phyloP scores from a whole-genome alignment of 1,284 basidiomycete species.

The Cryptococcus amylolentus region DNA sequence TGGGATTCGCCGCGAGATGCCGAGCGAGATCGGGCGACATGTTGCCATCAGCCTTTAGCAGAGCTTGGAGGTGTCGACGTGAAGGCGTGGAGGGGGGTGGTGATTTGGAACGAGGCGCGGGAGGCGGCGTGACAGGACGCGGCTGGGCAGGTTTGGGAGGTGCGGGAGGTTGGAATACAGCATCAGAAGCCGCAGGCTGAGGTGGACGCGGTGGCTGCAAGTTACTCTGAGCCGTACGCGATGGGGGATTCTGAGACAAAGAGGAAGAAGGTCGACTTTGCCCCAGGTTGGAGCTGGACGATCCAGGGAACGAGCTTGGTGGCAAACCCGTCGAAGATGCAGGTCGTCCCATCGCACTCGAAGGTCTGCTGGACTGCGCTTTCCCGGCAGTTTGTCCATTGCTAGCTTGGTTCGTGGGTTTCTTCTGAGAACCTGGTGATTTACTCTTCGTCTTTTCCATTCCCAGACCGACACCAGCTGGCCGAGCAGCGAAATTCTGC shows the following conservation, averaged over 20 bases:
- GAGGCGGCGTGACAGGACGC: constrained; percentile 30
- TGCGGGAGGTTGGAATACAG: neutral
- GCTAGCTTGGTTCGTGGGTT: neutral
- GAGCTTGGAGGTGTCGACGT: constrained; percentile 31
- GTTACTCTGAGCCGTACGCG: neutral
- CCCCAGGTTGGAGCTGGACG: constrained; percentile 5
- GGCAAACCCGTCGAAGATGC: constrained; percentile 13
- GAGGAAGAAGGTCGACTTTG: constrained; percentile 3
- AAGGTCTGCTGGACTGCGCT: too few species aligned
- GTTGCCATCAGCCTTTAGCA: constrained; percentile 38
- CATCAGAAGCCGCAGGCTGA: neutral
- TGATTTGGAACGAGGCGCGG: constrained; percentile 26
- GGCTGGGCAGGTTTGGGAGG: neutral
- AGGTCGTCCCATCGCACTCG: constrained; percentile 1
- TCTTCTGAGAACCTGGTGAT: neutral
- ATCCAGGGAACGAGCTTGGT: constrained; percentile 18
- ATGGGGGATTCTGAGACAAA: neutral
- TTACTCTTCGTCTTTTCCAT: too few species aligned
- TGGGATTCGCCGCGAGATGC: constrained; percentile 38
- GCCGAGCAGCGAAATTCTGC: constrained; percentile 1
- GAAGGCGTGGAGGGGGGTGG: constrained; percentile 44
- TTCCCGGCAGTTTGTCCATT: too few species aligned
- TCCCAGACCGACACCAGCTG: neutral
- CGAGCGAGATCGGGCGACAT: constrained; percentile 41
- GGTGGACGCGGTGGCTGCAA: neutral